Evolutionary conservation across 1,284 basidiomycete species (phyloP).

Genomic region (Pseudozyma pruni): DNA sequence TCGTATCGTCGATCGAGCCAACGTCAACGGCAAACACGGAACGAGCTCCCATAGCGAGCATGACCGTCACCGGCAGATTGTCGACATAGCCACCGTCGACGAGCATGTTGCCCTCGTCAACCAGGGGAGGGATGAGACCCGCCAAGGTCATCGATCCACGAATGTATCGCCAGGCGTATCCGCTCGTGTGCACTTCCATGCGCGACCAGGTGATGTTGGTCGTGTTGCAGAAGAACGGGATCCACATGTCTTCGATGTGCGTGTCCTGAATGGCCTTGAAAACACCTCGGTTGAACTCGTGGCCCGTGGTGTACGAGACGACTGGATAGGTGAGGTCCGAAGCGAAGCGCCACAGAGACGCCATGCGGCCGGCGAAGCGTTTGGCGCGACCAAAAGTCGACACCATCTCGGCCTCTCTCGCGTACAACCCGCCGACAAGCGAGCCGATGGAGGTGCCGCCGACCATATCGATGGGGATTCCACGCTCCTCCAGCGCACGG

Average conservation of each 20-base stretch:
- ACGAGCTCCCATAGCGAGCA: constrained; percentile 90
- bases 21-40: constrained; percentile 96
- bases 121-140: constrained; percentile 91
- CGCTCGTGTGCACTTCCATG: constrained; percentile 97
- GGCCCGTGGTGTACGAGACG: constrained; percentile 94
- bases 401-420: constrained; percentile 89
- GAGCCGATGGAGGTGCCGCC: constrained; percentile 86
- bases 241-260: constrained; percentile 95
- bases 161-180: constrained; percentile 76
- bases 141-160: constrained; percentile 98
- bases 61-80: constrained; percentile 78
- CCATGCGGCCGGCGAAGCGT: constrained; percentile 89
- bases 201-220: constrained; percentile 97
- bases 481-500: constrained; percentile 87
- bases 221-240: constrained; percentile 97
- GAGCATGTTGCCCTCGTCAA: constrained; percentile 84
- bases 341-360: constrained; percentile 91
- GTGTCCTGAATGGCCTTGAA: constrained; percentile 49
- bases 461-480: constrained; percentile 88
- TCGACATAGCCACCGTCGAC: constrained; percentile 61
- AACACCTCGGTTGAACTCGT: constrained; percentile 65
- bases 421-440: constrained; percentile 95
- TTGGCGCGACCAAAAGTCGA: constrained; percentile 87
- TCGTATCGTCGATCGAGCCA: constrained; percentile 94
- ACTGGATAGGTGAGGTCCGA: constrained; percentile 97